Conservation (phyloP, 371 early-diverging fungal genomes). For the Parasitella parasitica region DNA sequence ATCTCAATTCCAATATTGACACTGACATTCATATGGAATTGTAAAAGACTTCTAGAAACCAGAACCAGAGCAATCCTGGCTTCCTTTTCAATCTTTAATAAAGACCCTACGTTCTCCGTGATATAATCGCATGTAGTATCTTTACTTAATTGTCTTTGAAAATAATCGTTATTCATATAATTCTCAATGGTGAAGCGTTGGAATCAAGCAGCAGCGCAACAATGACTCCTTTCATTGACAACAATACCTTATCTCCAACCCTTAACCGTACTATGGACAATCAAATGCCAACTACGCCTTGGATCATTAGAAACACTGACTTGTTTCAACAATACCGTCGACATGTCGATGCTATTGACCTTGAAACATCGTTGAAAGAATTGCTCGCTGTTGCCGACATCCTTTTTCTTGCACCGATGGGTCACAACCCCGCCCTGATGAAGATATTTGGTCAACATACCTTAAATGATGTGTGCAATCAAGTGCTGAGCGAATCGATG, state of each 20-base stretch:
- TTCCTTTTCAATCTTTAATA: no score
- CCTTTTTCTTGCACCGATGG: conserved; percentile 23
- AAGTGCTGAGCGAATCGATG: conserved; percentile 24
- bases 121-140: no score
- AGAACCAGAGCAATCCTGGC: no score
- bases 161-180: no score
- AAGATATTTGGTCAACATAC: conserved; percentile 22
- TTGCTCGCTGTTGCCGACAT: conserved; percentile 15
- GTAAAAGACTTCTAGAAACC: no score
- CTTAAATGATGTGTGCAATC: conserved; percentile 21
- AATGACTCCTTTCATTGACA: conserved; percentile 16
- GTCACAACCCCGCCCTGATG: conserved; percentile 12
- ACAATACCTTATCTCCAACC: conserved; percentile 17
- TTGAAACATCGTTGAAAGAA: conserved; percentile 24
- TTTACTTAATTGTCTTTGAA: no score
- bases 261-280: conserved; percentile 22
- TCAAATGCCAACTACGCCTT: conserved; percentile 19
- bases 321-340: not conserved
- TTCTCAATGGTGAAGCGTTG: not conserved
- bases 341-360: conserved; percentile 3
- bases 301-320: conserved; percentile 14
- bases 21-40: no score
- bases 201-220: conserved; percentile 20
- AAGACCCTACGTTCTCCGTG: no score
- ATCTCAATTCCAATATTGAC: no score